Conservation (phyloP, 257 asterid species). For the Ilex asprella region DNA sequence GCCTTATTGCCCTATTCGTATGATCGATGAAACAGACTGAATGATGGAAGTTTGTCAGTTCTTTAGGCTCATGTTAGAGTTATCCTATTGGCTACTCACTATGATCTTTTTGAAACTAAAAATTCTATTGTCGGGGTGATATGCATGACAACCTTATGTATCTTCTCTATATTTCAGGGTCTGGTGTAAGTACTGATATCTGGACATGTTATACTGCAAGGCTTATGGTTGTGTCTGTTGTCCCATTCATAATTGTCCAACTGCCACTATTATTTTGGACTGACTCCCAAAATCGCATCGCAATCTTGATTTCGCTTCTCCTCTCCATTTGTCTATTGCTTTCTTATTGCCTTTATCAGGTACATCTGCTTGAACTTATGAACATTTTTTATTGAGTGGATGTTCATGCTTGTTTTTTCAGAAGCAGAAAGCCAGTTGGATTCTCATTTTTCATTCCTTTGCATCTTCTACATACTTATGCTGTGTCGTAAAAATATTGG, state of each 20-base stretch:
- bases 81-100: too few relatives aligned
- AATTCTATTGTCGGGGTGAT: too few relatives aligned
- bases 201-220: constrained; percentile 56
- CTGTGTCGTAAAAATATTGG: too few relatives aligned
- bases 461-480: too few relatives aligned
- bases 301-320: constrained; percentile 36
- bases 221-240: constrained; percentile 35
- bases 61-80: too few relatives aligned
- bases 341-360: constrained; percentile 42
- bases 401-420: not conserved
- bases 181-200: constrained; percentile 43
- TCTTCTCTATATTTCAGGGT: constrained; percentile 16
- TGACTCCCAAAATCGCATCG: constrained; percentile 15
- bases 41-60: too few relatives aligned
- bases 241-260: constrained; percentile 40
- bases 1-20: too few relatives aligned
- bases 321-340: constrained; percentile 25
- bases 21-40: too few relatives aligned
- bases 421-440: too few relatives aligned
- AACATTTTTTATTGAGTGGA: not conserved
- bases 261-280: constrained; percentile 23
- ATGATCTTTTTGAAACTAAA: too few relatives aligned
- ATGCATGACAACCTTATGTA: too few relatives aligned
- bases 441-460: too few relatives aligned
- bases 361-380: not conserved